phyloP scores from a whole-genome alignment of 805 yeast species.

The Nakazawaea sp. region DNA sequence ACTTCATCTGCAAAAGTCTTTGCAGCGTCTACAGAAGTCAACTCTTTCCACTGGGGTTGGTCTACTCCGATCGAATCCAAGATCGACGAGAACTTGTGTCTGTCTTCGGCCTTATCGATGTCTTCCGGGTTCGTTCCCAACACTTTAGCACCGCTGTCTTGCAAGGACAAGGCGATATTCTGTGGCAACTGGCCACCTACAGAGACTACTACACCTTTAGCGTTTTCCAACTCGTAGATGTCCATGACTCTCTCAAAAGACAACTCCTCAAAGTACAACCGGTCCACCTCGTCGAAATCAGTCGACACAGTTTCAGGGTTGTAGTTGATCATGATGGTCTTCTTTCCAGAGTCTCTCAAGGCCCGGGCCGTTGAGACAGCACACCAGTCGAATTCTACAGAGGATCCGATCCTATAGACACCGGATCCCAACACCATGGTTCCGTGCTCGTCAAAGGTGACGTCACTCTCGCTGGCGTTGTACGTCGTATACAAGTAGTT shows the following conservation, averaged over 20 bases:
- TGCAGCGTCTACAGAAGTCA: constrained; percentile 81
- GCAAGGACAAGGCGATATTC: constrained; percentile 85
- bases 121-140: constrained; percentile 93
- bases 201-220: constrained; percentile 89
- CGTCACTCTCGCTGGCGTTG: constrained; percentile 83
- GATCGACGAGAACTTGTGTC: constrained; percentile 94
- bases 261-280: constrained; percentile 92
- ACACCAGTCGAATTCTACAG: constrained; percentile 99
- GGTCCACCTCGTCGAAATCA: constrained; percentile 96
- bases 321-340: constrained; percentile 93
- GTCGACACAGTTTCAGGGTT: constrained; percentile 99
- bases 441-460: constrained; percentile 82
- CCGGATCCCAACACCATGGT: constrained; percentile 97
- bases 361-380: constrained; percentile 97
- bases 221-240: constrained; percentile 86
- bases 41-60: constrained; percentile 98
- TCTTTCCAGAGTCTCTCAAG: constrained; percentile 77
- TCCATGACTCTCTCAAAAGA: constrained; percentile 96
- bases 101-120: constrained; percentile 96
- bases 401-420: constrained; percentile 96
- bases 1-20: constrained; percentile 78
- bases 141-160: constrained; percentile 76
- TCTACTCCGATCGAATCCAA: constrained; percentile 89
- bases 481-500: constrained; percentile 94
- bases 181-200: constrained; percentile 99